Conservation (phyloP, 2,329 filamentous ascomycete species). For the Knoxdaviesia capensis region DNA sequence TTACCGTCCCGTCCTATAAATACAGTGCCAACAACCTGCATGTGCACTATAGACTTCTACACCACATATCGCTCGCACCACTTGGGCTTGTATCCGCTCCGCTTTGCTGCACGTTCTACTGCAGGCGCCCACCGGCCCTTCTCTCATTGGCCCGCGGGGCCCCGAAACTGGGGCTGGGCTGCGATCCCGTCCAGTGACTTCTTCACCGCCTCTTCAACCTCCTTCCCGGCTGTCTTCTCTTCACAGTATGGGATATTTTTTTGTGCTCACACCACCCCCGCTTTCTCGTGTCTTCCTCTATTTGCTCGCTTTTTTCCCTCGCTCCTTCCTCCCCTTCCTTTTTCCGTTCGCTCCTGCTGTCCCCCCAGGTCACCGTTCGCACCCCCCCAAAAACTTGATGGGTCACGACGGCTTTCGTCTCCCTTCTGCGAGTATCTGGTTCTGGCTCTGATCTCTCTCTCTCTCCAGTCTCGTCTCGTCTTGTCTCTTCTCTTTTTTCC, state of each 20-base stretch:
- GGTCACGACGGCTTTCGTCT: too few species aligned
- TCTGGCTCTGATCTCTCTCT: too few species aligned
- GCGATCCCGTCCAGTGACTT: constrained; percentile 8
- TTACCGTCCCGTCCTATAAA: too few species aligned
- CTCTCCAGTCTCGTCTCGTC: background rate
- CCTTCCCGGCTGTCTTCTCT: too few species aligned
- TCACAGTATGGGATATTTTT: too few species aligned
- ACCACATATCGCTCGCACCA: too few species aligned
- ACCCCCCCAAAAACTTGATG: background rate
- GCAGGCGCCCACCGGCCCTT: constrained; percentile 1
- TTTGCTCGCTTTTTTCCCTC: background rate
- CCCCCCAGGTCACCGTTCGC: background rate
- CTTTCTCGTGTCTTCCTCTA: too few species aligned
- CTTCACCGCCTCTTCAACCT: constrained; percentile 12
- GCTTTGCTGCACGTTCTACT: constrained; percentile 2
- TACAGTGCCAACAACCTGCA: too few species aligned
- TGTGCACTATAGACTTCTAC: too few species aligned
- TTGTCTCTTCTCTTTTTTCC: background rate
- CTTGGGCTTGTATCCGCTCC: too few species aligned
- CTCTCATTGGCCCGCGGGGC: constrained; percentile 9
- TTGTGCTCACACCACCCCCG: too few species aligned
- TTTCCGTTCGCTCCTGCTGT: background rate
- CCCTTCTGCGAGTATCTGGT: too few species aligned
- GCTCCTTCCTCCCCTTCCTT: background rate
- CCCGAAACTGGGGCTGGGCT: constrained; percentile 8